Percentiles rank a stretch among this genome's conserved stretches.
Evolutionary conservation across 1,284 basidiomycete species (phyloP).

Genomic region (Heterobasidion irregulare): DNA sequence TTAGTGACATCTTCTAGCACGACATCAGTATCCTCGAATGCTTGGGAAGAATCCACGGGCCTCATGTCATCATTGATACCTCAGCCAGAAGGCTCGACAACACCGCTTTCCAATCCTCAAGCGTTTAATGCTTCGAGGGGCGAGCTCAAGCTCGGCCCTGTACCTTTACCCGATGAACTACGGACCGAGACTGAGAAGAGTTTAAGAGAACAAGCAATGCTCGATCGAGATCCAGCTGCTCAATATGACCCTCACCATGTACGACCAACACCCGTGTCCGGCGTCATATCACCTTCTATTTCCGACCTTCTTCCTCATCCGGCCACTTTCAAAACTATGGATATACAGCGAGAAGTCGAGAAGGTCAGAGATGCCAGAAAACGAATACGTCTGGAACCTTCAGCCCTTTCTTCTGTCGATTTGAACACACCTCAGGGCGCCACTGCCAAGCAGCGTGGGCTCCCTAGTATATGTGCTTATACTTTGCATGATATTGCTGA

Average conservation of each 20-base stretch:
- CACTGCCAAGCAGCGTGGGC: slow-evolving; percentile 46
- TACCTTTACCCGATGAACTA: slow-evolving; percentile 73
- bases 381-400: slow-evolving; percentile 81
- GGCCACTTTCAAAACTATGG: slow-evolving; percentile 75
- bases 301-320: slow-evolving; percentile 76
- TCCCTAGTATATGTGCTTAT: slow-evolving; percentile 90
- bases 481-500: slow-evolving; percentile 89
- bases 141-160: slow-evolving; percentile 77
- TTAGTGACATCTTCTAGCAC: slow-evolving; percentile 66
- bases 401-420: slow-evolving; percentile 46
- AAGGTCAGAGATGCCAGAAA: slow-evolving; percentile 86
- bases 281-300: slow-evolving; percentile 55
- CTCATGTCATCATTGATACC: slow-evolving; percentile 73
- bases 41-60: slow-evolving; percentile 80
- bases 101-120: slow-evolving; percentile 41
- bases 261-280: slow-evolving; percentile 38
- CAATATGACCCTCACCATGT: slow-evolving; percentile 55
- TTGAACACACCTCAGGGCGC: slow-evolving; percentile 49
- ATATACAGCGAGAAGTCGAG: slow-evolving; percentile 90
- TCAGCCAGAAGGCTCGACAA: slow-evolving; percentile 36
- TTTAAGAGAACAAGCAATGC: slow-evolving; percentile 62
- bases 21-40: slow-evolving; percentile 48
- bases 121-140: slow-evolving; percentile 70
- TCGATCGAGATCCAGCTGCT: slow-evolving; percentile 56
- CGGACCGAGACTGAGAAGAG: slow-evolving; percentile 72